A percentile compares a stretch with the other conserved stretches of the same genome.
phyloP scores from a whole-genome alignment of 768 basidiomycete species.

The Lactarius sp. region DNA sequence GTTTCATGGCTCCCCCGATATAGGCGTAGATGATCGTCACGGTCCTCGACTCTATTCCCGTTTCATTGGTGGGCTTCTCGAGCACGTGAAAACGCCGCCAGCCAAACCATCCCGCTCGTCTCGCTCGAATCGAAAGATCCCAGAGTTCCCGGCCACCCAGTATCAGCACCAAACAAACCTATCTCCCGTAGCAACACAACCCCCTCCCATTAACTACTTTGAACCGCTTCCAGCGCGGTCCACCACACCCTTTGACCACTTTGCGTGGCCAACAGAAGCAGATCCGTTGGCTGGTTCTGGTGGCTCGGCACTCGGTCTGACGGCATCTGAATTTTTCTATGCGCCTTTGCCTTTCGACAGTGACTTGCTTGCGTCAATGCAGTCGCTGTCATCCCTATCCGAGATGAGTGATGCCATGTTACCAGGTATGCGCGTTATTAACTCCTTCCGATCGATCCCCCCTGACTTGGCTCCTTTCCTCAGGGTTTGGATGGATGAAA shows the following conservation, averaged over 20 bases:
- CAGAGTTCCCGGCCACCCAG: not conserved
- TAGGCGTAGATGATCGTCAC: constrained; percentile 34
- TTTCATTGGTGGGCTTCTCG: constrained; percentile 31
- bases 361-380: constrained; percentile 25
- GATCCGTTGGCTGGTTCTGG: not conserved
- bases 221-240: constrained; percentile 20
- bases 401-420: constrained; percentile 15
- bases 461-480: not conserved
- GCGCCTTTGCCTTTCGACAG: constrained; percentile 23
- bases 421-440: constrained; percentile 17
- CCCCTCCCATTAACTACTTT: constrained; percentile 7
- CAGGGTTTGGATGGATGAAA: constrained; percentile 25
- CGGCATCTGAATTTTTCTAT: constrained; percentile 23
- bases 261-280: constrained; percentile 6
- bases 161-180: not conserved
- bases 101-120: not conserved
- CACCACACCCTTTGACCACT: constrained; percentile 24
- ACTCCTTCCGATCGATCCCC: not conserved
- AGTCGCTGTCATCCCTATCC: constrained; percentile 14
- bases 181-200: not conserved
- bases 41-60: constrained; percentile 33
- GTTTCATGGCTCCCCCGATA: constrained; percentile 29
- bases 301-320: constrained; percentile 15
- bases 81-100: constrained; percentile 18
- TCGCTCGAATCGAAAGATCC: constrained; percentile 3